phyloP scores from a whole-genome alignment of 345 rosid species.

The Corymbia maculata region DNA sequence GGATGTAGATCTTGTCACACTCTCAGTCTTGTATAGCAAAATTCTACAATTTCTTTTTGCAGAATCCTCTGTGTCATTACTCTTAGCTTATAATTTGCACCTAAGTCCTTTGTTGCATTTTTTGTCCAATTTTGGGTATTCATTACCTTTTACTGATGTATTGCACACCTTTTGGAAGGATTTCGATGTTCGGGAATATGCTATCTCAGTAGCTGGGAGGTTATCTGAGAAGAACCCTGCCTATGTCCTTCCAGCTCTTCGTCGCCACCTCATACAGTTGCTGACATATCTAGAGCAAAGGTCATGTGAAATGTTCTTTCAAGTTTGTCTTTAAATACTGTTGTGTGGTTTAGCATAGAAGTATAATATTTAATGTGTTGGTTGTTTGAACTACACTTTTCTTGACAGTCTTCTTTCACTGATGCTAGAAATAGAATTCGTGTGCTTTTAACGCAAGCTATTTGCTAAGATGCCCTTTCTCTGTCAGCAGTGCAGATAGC shows the following conservation, averaged over 20 bases:
- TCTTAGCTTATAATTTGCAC: background rate
- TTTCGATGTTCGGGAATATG: conserved; percentile 90
- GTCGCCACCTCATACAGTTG: conserved; percentile 95
- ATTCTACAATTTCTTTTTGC: background rate
- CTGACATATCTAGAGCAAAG: conserved; percentile 93
- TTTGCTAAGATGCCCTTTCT: conserved; percentile 23
- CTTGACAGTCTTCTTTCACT: background rate
- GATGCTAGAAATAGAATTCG: background rate
- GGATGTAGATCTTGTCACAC: background rate
- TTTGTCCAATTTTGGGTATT: conserved; percentile 1
- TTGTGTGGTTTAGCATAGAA: background rate
- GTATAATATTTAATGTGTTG: background rate
- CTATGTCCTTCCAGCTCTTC: conserved; percentile 99
- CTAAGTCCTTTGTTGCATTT: background rate
- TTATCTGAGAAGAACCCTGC: conserved; percentile 98
- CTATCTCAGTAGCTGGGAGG: conserved; percentile 92
- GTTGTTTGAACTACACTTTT: background rate
- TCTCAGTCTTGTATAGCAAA: background rate
- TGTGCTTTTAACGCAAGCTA: background rate
- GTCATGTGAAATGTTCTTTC: conserved; percentile 23
- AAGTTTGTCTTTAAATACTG: background rate
- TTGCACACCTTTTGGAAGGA: conserved; percentile 30
- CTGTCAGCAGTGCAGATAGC: conserved; percentile 91
- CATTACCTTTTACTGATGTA: conserved; percentile 4
- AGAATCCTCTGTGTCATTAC: background rate